Conservation (phyloP, 140 eudicot species). For the Anethum foeniculum region DNA sequence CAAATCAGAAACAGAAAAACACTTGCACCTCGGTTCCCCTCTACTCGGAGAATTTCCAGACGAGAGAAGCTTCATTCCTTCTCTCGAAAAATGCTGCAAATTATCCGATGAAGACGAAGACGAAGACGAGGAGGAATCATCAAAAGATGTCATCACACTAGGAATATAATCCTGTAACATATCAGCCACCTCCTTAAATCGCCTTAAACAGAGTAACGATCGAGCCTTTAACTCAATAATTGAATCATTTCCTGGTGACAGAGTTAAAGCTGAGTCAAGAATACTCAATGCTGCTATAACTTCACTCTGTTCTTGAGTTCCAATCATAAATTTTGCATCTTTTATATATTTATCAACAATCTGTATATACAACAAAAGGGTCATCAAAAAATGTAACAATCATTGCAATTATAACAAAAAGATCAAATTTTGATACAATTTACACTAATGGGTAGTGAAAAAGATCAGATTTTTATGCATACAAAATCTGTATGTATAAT, state of each 20-base stretch:
- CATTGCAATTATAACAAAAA: not conserved
- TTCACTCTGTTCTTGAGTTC: constrained; percentile 60
- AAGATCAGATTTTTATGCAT: not conserved
- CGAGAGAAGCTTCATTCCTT: constrained; percentile 49
- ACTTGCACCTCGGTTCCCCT: constrained; percentile 54
- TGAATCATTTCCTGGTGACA: constrained; percentile 61
- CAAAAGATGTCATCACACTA: constrained; percentile 49
- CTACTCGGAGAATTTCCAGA: constrained; percentile 35
- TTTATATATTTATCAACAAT: constrained; percentile 72
- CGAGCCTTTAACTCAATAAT: constrained; percentile 82
- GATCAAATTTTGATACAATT: not conserved
- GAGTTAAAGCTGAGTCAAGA: constrained; percentile 67
- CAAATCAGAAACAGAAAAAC: constrained; percentile 93
- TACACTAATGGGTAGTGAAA: too few relatives aligned
- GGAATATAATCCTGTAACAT: constrained; percentile 93
- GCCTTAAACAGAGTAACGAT: constrained; percentile 51
- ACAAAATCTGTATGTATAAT: too few relatives aligned
- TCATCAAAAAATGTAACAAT: not conserved
- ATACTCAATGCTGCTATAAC: constrained; percentile 54
- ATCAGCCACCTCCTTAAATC: constrained; percentile 84
- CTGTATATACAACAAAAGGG: constrained; percentile 23
- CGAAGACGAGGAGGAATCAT: constrained; percentile 27
- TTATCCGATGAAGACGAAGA: constrained; percentile 45
- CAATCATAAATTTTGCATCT: constrained; percentile 61
- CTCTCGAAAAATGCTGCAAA: constrained; percentile 45